phyloP scores from a whole-genome alignment of 768 basidiomycete genomes.

The Serendipita sp. region DNA sequence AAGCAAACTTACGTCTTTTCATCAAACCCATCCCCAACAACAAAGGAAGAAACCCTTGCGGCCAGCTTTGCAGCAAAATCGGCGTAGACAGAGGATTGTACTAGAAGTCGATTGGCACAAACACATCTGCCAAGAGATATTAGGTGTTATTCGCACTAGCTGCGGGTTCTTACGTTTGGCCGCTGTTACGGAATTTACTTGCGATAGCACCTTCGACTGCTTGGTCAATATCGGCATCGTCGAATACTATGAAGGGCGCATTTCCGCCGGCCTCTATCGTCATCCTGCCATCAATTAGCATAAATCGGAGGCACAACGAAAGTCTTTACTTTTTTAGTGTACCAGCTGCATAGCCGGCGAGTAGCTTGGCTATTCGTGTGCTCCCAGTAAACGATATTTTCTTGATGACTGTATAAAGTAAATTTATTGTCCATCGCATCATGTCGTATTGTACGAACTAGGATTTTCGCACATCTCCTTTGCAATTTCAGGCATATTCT shows the following conservation, averaged over 20 bases:
- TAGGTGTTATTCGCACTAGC: not conserved
- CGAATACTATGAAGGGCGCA: slow-evolving; percentile 91
- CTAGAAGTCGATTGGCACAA: slow-evolving; percentile 82
- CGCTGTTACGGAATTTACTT: slow-evolving; percentile 66
- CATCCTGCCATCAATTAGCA: slow-evolving; percentile 19
- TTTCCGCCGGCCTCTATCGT: slow-evolving; percentile 90
- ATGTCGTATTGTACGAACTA: slow-evolving; percentile 7
- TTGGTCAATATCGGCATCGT: slow-evolving; percentile 83
- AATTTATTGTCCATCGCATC: not conserved
- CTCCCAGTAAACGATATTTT: slow-evolving; percentile 91
- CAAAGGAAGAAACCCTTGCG: slow-evolving; percentile 67
- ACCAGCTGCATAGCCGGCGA: slow-evolving; percentile 54
- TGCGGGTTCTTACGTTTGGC: slow-evolving; percentile 44
- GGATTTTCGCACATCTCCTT: slow-evolving; percentile 88
- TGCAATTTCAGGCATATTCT: slow-evolving; percentile 73
- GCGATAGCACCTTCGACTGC: slow-evolving; percentile 68
- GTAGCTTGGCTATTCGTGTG: slow-evolving; percentile 58
- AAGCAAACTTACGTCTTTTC: slow-evolving; percentile 41
- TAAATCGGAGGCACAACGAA: not conserved
- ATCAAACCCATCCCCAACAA: slow-evolving; percentile 77
- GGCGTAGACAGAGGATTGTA: slow-evolving; percentile 81
- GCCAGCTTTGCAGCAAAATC: slow-evolving; percentile 80
- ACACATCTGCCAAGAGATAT: slow-evolving; percentile 27
- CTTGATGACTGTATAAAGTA: slow-evolving; percentile 31
- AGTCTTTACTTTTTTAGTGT: slow-evolving; percentile 63